These are phyloP conservation scores for Chamaecyparis obtusa DNA, from an alignment of 75 land plant species.

Conservation along the genomic window DNA sequence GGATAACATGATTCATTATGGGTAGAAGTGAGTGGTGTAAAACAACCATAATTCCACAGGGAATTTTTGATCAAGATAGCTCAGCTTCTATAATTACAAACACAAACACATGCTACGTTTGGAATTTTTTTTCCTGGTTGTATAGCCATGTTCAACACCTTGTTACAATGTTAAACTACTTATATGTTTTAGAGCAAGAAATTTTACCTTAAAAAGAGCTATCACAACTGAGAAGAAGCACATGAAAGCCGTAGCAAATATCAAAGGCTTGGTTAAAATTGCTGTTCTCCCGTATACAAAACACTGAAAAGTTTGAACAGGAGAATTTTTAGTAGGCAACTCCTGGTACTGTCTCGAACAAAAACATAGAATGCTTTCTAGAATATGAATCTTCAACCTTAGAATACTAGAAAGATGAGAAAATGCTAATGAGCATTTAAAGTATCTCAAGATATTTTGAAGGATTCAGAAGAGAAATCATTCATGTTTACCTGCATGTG, in stretches of 20 bases:
- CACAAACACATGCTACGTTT: neutral
- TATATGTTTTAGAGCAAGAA: neutral
- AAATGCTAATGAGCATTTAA: neutral
- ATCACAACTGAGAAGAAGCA: slow-evolving; percentile 99
- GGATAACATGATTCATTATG: neutral
- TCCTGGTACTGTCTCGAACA: neutral
- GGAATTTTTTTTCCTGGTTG: neutral
- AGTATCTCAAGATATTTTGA: neutral
- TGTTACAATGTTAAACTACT: neutral
- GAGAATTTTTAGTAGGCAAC: slow-evolving; percentile 1
- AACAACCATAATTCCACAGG: neutral
- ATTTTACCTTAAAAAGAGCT: slow-evolving; percentile 89
- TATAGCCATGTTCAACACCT: neutral
- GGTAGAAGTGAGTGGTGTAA: neutral
- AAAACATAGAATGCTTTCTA: neutral
- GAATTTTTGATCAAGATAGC: neutral
- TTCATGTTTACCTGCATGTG: slow-evolving; percentile 75
- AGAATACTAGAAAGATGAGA: neutral
- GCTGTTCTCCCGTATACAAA: slow-evolving; percentile 72
- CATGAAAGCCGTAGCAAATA: slow-evolving; percentile 98
- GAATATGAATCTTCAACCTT: neutral
- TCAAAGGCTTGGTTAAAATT: slow-evolving; percentile 64
- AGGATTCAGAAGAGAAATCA: neutral
- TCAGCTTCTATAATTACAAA: neutral
- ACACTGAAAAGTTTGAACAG: slow-evolving; percentile 42